phyloP scores from a whole-genome alignment of 192 early-diverging fungal species.

The Coemansia sp. region DNA sequence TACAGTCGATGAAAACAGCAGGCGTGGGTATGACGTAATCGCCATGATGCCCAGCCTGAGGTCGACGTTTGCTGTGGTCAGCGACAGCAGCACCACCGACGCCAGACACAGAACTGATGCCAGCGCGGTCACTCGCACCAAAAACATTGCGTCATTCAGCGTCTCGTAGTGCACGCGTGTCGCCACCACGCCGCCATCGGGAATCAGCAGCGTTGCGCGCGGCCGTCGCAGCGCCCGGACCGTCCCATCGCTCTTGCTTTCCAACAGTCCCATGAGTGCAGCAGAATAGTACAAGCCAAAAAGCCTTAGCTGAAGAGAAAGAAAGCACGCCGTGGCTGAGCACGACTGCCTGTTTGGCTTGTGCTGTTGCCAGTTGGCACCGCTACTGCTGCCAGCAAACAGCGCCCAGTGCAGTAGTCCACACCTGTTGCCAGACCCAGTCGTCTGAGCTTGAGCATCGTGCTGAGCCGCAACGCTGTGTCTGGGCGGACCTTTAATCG shows the following conservation, averaged over 20 bases:
- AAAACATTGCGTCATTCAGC: conserved; percentile 51
- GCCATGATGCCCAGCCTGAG: conserved; percentile 42
- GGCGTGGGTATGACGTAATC: conserved; percentile 40
- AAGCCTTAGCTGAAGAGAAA: neutral
- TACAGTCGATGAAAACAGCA: conserved; percentile 47
- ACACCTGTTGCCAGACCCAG: neutral
- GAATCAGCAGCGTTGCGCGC: conserved; percentile 44
- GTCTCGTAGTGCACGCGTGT: conserved; percentile 53
- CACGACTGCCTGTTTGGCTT: neutral
- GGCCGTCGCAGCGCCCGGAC: conserved; percentile 19
- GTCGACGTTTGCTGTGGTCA: conserved; percentile 45
- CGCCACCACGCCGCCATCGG: conserved; percentile 46
- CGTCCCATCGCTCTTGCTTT: neutral
- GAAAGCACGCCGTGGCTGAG: neutral
- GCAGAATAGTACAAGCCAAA: neutral
- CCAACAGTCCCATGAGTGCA: neutral
- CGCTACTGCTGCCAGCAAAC: neutral
- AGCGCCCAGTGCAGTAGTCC: neutral
- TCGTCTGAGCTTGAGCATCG: neutral
- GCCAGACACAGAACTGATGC: conserved; percentile 34
- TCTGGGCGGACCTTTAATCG: neutral
- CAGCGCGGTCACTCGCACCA: conserved; percentile 33
- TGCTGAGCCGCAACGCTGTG: too few relatives aligned
- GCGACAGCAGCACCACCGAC: conserved; percentile 36
- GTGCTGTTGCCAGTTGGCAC: neutral